These are phyloP conservation scores for Pythium brassicae DNA, from an alignment of 352 stramenopile species.

Conservation along the genomic window DNA sequence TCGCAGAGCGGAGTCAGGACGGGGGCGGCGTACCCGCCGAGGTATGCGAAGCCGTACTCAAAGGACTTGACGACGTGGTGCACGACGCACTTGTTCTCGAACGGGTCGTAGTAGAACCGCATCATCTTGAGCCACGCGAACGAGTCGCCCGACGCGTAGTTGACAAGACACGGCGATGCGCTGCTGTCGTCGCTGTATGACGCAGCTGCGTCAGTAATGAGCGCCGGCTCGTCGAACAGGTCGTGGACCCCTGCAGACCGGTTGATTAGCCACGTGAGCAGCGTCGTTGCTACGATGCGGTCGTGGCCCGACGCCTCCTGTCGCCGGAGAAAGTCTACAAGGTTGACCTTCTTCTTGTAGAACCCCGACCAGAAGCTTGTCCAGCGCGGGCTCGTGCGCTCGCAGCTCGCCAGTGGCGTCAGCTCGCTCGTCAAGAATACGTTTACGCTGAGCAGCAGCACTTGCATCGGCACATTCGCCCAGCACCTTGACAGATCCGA, in stretches of 20 bases:
- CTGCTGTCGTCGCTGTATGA: conserved; percentile 19
- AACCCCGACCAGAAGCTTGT: conserved; percentile 42
- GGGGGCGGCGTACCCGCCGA: conserved; percentile 32
- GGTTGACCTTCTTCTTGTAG: conserved; percentile 39
- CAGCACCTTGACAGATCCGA: conserved; percentile 15
- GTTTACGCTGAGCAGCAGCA: conserved; percentile 50
- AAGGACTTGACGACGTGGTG: conserved; percentile 57
- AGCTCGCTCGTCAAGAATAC: conserved; percentile 58
- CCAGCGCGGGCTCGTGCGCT: conserved; percentile 38
- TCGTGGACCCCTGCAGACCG: conserved; percentile 37
- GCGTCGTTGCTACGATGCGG: conserved; percentile 28
- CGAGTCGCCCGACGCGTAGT: conserved; percentile 36
- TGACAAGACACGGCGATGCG: conserved; percentile 29
- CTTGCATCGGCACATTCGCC: conserved; percentile 40
- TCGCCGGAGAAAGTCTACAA: conserved; percentile 34
- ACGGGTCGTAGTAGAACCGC: conserved; percentile 56
- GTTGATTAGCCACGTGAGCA: conserved; percentile 53
- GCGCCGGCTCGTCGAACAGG: conserved; percentile 34
- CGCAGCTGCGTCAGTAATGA: background rate
- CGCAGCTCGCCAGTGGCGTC: conserved; percentile 26
- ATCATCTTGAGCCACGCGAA: conserved; percentile 64
- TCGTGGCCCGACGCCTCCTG: conserved; percentile 26
- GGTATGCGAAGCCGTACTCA: conserved; percentile 61
- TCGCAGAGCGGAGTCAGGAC: conserved; percentile 61
- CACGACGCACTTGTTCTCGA: conserved; percentile 48